phyloP scores from a whole-genome alignment of 192 early-diverging fungal genomes.

The Gamsiella multidivaricata region DNA sequence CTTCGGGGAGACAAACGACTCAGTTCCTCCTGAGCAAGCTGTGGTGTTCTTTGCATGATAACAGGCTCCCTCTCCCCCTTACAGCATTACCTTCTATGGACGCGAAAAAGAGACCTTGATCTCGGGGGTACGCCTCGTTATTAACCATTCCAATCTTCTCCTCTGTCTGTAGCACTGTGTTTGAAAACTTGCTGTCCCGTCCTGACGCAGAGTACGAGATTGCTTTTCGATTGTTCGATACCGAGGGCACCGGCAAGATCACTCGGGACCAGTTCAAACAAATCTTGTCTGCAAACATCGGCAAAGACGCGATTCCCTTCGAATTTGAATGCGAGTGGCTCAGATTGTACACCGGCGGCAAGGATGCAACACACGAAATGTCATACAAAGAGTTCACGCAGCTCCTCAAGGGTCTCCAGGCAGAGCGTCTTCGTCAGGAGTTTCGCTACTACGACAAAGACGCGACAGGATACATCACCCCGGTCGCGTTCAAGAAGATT shows the following conservation, averaged over 20 bases:
- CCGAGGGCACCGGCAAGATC: conserved; percentile 67
- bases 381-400: conserved; percentile 79
- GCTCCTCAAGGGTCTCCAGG: conserved; percentile 75
- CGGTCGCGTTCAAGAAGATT: conserved; percentile 69
- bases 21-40: too few species aligned
- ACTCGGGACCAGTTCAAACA: conserved; percentile 77
- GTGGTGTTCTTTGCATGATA: too few species aligned
- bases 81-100: too few species aligned
- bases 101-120: too few species aligned
- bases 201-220: conserved; percentile 82
- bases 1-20: too few species aligned
- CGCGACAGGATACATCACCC: conserved; percentile 67
- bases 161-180: conserved; percentile 54
- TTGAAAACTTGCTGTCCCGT: conserved; percentile 67
- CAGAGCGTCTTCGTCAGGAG: conserved; percentile 75
- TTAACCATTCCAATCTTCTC: not conserved
- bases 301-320: conserved; percentile 69
- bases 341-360: conserved; percentile 71
- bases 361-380: conserved; percentile 62
- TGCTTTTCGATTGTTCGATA: conserved; percentile 75
- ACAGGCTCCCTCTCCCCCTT: too few species aligned
- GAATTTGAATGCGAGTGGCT: conserved; percentile 81
- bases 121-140: too few species aligned
- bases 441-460: conserved; percentile 77
- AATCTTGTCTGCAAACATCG: conserved; percentile 63